Evolutionary conservation across 164 flowering plant genomes (phyloP), one percentile per base, ranked within the genome.

Genomic region (Liquidambar formosana): DNA sequence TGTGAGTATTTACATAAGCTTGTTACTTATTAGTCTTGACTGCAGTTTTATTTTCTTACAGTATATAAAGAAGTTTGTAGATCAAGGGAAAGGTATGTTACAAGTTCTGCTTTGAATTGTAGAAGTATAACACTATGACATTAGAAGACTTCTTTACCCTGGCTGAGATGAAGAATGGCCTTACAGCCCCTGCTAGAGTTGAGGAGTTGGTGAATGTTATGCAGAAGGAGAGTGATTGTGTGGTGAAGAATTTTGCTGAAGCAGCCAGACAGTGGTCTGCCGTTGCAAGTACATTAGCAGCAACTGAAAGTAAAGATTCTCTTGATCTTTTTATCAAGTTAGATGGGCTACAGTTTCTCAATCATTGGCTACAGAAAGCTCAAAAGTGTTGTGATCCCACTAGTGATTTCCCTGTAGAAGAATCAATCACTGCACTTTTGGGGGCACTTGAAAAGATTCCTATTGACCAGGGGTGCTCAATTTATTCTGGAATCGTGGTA

Each of bases 201-300:
- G 65, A 43, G 65, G 65, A 63, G 46, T 12, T 21, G 10, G 18
- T 21, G 48, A 22, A 23, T 10, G 51, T 41, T 10, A 43, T 63
- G 51, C 51, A 41, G 52, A 44, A 41, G 51, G 51, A 63, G 5
- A 23, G 27, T 27, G 22, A 44, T 25, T 44, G 51, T 8, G 46
- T 61, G 5, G 27, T 46, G 51, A 46, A 46, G 65, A 63, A 44
- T 46, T 63, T 63, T 63, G n/a, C 49, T 46, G 65, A 63, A 13
- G 3, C 47, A 15, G 65, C 65, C 51, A 43, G 63, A 28, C 63
- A 61, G 63, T 61, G 43, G 63, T 61, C 63, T 28, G 61, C 61
- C 10, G 61, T 57, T 28, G 61, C 61, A 25, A 28, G 33, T 28
- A 22, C 61, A 25, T 23, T 57, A 14, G 61, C 28, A 25, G 61